These are phyloP conservation scores for Cucumis melo DNA, from an alignment of 306 rosid genomes.

Conservation along the genomic window DNA sequence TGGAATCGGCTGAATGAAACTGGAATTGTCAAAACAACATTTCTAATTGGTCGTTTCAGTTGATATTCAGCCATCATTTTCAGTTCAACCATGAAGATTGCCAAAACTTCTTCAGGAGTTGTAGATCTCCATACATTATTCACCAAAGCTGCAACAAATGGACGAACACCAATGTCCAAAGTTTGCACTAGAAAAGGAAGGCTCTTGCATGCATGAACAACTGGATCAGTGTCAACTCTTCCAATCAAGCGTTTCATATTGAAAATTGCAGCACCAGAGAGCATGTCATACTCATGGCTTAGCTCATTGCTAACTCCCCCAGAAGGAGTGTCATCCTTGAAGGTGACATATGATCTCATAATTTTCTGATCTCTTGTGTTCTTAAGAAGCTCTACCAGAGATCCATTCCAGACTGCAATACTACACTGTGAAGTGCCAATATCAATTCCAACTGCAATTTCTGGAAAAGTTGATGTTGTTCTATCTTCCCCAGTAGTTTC, in stretches of 20 bases:
- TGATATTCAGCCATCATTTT: constrained; percentile 51
- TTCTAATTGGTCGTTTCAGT: constrained; percentile 41
- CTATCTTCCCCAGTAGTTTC: constrained; percentile 66
- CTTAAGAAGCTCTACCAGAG: constrained; percentile 58
- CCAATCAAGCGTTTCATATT: constrained; percentile 86
- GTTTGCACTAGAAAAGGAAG: constrained; percentile 90
- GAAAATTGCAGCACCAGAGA: constrained; percentile 70
- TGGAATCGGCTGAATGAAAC: constrained; percentile 80
- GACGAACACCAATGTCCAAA: constrained; percentile 70
- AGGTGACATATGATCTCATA: constrained; percentile 66
- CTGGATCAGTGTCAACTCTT: constrained; percentile 78
- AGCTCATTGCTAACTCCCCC: constrained; percentile 44
- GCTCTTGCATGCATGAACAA: constrained; percentile 50
- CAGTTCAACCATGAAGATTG: constrained; percentile 53
- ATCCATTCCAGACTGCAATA: constrained; percentile 80
- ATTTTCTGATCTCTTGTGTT: constrained; percentile 60
- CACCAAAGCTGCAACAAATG: constrained; percentile 64
- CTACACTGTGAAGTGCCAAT: constrained; percentile 86
- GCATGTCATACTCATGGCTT: constrained; percentile 41
- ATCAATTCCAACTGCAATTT: constrained; percentile 68
- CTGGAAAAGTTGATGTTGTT: constrained; percentile 34
- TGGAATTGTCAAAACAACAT: constrained; percentile 71
- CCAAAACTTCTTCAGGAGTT: constrained; percentile 70
- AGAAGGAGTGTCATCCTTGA: constrained; percentile 51
- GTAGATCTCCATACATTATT: constrained; percentile 72